Evolutionary conservation across 176 grass and related monocot genomes (phyloP), one percentile per base, ranked within the genome.

Genomic region (Zoysia pacifica): DNA sequence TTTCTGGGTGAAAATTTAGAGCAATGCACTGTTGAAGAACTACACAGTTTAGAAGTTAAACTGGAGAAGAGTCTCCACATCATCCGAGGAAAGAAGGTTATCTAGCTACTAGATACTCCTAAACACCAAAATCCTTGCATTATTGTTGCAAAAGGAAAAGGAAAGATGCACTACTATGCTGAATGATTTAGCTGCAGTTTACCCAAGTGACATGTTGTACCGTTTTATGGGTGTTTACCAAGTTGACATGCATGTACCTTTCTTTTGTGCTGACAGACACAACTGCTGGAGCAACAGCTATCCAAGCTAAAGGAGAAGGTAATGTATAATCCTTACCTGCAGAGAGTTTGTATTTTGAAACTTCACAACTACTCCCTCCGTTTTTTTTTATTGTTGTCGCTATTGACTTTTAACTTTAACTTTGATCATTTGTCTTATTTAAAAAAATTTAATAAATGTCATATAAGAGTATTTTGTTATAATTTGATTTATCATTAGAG

Each of bases 261-360:
- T 68, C 3, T 51, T 40, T 69, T 78, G 7, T 72, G 42, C 44
- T 62, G 73, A 45, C 79, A 94, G 91, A 88, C 80, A 42, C 66
- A 84, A 52, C 74, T 94, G 40, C 54, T 91, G 37, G 83, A 86
- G 68, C 75, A 86, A 46, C 91, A 94, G 67, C 85, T 94, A 83
- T 15, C 76, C 41, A 85, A 84, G 13, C 86, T 94, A 41, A 86
- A 91, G 87, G 78, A 88, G 19, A 81, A 94, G 91, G 91, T 94
- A 91, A 77, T 11, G 48, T 59, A 70, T 71, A 36, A 20, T 7
- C 54, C 16, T 2, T 62, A 35, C 5, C 20, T 28, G 28, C 28
- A 28, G 28, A 28, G 28, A 11, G 16, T 7, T 2, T 35, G 16
- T 55, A 49, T 42, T 13, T 18, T 47, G 20, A 12, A 68, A 83